Evolutionary conservation across 169 alveolate genomes (phyloP), one percentile per base, ranked within the genome.

Genomic region (Cryptosporidium xiaoi): DNA sequence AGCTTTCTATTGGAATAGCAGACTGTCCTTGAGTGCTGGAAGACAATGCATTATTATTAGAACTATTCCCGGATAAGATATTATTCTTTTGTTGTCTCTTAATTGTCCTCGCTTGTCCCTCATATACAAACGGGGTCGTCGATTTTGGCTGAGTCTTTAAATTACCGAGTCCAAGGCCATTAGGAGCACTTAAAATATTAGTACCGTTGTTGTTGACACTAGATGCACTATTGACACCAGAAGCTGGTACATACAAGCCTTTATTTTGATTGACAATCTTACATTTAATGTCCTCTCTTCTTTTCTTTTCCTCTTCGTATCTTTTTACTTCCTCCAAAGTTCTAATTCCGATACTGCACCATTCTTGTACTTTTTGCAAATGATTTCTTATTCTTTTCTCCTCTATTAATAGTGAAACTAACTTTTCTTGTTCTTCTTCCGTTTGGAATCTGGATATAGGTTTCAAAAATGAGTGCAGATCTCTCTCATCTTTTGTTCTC

Each of bases 291-390:
- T 77, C 87, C 36, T 77, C 87, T 5, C 87, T 68, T 60, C 87
- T 34, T 46, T 62, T 77, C 71, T 77, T 77, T 27, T 77, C 87
- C 29, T 77, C 87, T 31, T 77, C 87, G n/a, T 77, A 77, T 53
- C 87, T 56, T 27, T 62, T 56, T 18, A 95, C 96, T 44, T 95
- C 97, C n/a, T 93, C 95, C n/a, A 93, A 84, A 33, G 94, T 94
- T 66, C 95, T 94, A 20, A 95, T 90, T 2, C 98, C 98, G 36
- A 95, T 90, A 10, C 97, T 91, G 58, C 93, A 93, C 98, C 98
- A 95, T 66, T 93, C 95, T 82, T 93, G 96, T 44, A 95, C 93
- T 82, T 93, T 92, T 18, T 92, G 92, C 50, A 95, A 90, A 56
- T 96, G 94, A 4, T 92, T 90, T n/a, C 97, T 91, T 16, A 95